Evolutionary conservation across 495 filamentous ascomycete species (phyloP).

Genomic region (Penicillium silybi): DNA sequence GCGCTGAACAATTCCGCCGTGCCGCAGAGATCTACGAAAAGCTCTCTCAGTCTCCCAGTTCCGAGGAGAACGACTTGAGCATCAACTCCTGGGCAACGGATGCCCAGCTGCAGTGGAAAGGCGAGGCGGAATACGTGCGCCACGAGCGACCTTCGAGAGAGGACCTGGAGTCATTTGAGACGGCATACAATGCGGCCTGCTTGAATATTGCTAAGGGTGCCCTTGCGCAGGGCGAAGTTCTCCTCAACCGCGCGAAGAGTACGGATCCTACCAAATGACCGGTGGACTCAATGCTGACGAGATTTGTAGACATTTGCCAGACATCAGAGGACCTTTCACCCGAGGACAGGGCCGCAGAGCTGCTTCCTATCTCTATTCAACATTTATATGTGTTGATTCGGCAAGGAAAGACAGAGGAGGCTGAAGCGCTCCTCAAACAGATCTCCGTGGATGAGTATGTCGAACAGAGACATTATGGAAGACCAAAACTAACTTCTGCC

Average conservation of each 20-base stretch:
- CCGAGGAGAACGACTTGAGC: constrained; percentile 79
- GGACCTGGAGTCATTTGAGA: constrained; percentile 89
- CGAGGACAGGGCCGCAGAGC: constrained; percentile 77
- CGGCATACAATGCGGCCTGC: constrained; percentile 89
- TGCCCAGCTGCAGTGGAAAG: constrained; percentile 85
- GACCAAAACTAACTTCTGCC: background rate
- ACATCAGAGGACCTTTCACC: constrained; percentile 76
- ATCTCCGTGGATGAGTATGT: constrained; percentile 62
- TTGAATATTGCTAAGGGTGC: constrained; percentile 77
- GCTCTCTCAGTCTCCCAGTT: constrained; percentile 49
- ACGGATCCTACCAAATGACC: background rate
- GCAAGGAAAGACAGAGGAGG: constrained; percentile 71
- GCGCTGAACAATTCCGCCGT: constrained; percentile 73
- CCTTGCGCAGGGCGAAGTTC: constrained; percentile 65
- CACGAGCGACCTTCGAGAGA: constrained; percentile 60
- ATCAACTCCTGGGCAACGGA: constrained; percentile 80
- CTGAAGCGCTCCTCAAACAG: constrained; percentile 58
- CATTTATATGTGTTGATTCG: constrained; percentile 74
- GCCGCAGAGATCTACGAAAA: constrained; percentile 66
- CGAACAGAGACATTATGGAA: background rate
- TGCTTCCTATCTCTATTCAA: constrained; percentile 82
- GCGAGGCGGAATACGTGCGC: constrained; percentile 49
- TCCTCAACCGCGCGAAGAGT: constrained; percentile 80
- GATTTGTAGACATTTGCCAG: constrained; percentile 68
- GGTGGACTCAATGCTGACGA: background rate